These are phyloP conservation scores for Castanopsis chinensis DNA, from an alignment of 306 rosid species.

Conservation along the genomic window DNA sequence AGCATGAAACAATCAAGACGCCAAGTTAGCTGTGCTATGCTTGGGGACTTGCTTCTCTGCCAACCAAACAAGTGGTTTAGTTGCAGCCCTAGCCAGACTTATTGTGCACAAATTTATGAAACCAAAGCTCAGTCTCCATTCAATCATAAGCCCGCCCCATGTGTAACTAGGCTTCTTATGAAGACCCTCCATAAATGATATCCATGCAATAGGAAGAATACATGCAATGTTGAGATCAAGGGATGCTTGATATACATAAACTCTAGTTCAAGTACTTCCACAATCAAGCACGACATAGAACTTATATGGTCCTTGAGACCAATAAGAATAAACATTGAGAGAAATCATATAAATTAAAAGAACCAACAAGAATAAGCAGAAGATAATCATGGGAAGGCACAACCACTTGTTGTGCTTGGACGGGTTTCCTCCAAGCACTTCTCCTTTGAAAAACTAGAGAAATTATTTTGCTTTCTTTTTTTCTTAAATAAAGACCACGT, in stretches of 20 bases:
- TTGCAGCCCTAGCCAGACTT: constrained; percentile 54
- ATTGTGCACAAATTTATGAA: constrained; percentile 73
- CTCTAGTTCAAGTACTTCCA: constrained; percentile 89
- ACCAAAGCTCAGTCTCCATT: constrained; percentile 91
- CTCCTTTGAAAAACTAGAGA: constrained; percentile 58
- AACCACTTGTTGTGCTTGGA: constrained; percentile 48
- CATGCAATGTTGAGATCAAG: constrained; percentile 35
- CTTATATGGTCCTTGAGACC: constrained; percentile 58
- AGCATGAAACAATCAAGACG: too few species aligned
- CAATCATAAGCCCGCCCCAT: constrained; percentile 79
- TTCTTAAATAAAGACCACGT: too few species aligned
- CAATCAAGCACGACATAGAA: constrained; percentile 84
- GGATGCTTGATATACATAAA: constrained; percentile 62
- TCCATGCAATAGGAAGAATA: constrained; percentile 59
- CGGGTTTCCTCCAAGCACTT: constrained; percentile 41
- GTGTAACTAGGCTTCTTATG: constrained; percentile 31
- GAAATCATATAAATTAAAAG: constrained; percentile 52
- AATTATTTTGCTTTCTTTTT: constrained; percentile 10
- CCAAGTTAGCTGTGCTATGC: constrained; percentile 33
- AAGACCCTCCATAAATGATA: constrained; percentile 37
- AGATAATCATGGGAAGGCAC: constrained; percentile 36
- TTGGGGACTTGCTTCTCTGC: constrained; percentile 82
- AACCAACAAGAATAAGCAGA: constrained; percentile 44
- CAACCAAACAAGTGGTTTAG: constrained; percentile 77
- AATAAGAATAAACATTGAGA: constrained; percentile 50